Base-by-base conservation (phyloP, 495 filamentous ascomycete species). In the Penicillium manginii region DNA sequence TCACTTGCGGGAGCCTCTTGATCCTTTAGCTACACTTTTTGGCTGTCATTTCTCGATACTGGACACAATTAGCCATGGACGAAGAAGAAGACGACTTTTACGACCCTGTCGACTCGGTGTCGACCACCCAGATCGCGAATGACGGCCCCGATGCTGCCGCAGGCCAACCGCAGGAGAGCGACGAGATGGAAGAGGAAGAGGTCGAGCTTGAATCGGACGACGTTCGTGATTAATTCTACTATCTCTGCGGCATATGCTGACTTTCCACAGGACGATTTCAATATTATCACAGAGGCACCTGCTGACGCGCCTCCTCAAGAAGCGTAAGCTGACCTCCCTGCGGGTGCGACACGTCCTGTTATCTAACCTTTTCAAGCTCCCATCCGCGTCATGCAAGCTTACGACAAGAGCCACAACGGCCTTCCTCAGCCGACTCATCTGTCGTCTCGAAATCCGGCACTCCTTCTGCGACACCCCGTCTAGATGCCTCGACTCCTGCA, bases 271-370 rank as follows among this genome's bases (percentile, higher is more conserved):
- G 71, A 97, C 84, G 94, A 98, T 59, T 89, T 98, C 63, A 92
- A 98, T 65, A 96, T 98, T 65, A 96, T 97, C 63, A 92, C 90
- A 58, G 94, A 94, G 73, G 91, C 92, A 52, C 88, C 88, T 58
- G 76, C 85, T 11, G 88, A 88, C 57, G 80, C 90, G 42, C 86
- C 91, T 52, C 83, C 90, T 45, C 79, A 85, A 66, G 78, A 84
- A 83, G 84, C 69, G 80, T 85, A 61, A 71, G 64, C 63, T 26
- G 35, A 17, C 14, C 29, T 7, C 21, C 14, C 14, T 39, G 12
- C 23, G 18, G 22, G 42, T 50, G 47, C 52, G 21, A 11, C 39
- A 29, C 49, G 11, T 31, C 17, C 52, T 40, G 29, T 55, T 60
- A 62, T 61, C 39, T 59, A 42, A 59, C 55, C 11, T 18, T 57